Base-by-base conservation (phyloP, 2,329 filamentous ascomycete genomes). In the Juglanconis juglandina region DNA sequence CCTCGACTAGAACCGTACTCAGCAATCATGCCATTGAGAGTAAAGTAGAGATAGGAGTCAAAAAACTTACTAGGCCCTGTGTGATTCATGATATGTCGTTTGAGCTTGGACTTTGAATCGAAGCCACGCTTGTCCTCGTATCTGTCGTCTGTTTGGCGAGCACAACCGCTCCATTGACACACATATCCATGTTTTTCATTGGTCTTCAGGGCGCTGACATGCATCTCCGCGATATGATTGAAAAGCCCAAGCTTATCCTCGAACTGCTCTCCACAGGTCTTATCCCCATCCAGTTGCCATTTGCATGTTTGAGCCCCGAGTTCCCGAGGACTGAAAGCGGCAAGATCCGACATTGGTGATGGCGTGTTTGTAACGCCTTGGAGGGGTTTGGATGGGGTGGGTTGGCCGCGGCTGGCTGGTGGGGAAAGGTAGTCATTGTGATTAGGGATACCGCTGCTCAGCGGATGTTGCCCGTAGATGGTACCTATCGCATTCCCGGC, bases 81-180 rank as follows among this genome's bases (percentile, higher is more conserved):
- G 68, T 89, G 86, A 2, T 82, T 85, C 65, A 87, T 84, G 71
- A 88, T 79, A 67, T 89, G 86, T 49, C 86, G 77, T 64, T 87
- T 85, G 17, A 88, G 76, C 68, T 89, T 88, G 69, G 83, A 85
- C 66, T 83, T 78, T 66, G 86, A 84, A 2, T 77, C 77, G 63
- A 87, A 87, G 14, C 80, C 78, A 4, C 76, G 76, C 41, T 79
- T 73, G 41, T 76, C 51, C 72, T 76, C 41, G 72, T 64, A 64
- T 41, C 79, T 73, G 39, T 76, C 52, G 71, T 76, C 42, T 72
- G 63, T 64, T 39, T 68, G 73, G n/a, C 85, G 80, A 39, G 74
- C 75, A 69, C 86, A 89, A n/a, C 37, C 61, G 24, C 41, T 32
- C 61, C 61, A 63, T 4, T 34, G 37, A 39, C 61, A 63, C 2